Evolutionary conservation across 2,329 filamentous ascomycete genomes (phyloP).

Genomic region (Neurospora sp.): DNA sequence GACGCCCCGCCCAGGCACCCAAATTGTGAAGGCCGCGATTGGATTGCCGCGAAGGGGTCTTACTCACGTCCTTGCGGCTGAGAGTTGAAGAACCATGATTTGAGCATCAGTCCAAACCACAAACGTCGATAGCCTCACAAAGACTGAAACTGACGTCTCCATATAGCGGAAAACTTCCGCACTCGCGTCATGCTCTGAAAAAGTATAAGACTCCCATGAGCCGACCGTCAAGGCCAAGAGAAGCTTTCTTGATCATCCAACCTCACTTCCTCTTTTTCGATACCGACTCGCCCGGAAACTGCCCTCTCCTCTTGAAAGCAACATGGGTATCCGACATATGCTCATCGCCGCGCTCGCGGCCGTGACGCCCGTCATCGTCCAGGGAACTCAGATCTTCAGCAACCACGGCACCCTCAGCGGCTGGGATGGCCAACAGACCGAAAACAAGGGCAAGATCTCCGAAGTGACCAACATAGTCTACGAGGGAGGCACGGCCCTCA

Average conservation of each 20-base stretch:
- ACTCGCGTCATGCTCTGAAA: neutral
- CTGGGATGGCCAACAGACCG: conserved; percentile 29
- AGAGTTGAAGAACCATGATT: neutral
- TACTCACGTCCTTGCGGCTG: neutral
- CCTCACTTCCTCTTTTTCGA: neutral
- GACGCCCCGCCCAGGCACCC: neutral
- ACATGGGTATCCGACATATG: neutral
- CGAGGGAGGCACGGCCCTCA: conserved; percentile 29
- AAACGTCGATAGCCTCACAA: too few relatives aligned
- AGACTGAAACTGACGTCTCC: too few relatives aligned
- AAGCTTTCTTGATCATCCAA: neutral
- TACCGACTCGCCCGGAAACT: neutral
- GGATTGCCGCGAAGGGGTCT: neutral
- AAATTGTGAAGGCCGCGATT: neutral
- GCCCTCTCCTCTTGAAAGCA: neutral
- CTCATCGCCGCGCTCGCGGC: neutral
- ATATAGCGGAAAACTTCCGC: neutral
- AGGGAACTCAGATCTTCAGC: conserved; percentile 26
- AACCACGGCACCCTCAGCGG: conserved; percentile 31
- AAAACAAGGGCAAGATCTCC: conserved; percentile 31
- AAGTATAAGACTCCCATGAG: neutral
- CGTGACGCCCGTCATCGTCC: neutral
- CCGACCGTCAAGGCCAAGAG: neutral
- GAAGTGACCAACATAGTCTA: conserved; percentile 31
- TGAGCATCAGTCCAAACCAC: too few relatives aligned